A percentile compares a stretch with the other conserved stretches of the same genome.
phyloP scores from a whole-genome alignment of 768 basidiomycete species.

The Mycena vitilis region DNA sequence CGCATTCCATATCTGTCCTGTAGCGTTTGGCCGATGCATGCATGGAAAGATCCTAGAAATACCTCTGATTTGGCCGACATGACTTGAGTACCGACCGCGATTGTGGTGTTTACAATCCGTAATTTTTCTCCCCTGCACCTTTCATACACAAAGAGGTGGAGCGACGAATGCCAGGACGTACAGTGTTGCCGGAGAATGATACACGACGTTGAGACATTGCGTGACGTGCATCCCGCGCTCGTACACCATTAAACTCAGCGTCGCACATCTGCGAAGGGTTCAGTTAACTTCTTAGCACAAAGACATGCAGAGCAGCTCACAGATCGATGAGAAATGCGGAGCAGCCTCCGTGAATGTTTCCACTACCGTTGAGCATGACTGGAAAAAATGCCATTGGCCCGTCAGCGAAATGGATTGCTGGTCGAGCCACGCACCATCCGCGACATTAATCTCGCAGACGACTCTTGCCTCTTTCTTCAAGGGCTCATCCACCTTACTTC shows the following conservation, averaged over 20 bases:
- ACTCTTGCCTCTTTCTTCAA: slow-evolving; percentile 43
- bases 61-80: slow-evolving; percentile 30
- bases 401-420: neutral
- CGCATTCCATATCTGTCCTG: slow-evolving; percentile 26
- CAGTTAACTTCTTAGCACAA: neutral
- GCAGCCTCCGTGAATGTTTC: slow-evolving; percentile 25
- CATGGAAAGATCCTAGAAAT: neutral
- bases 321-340: slow-evolving; percentile 27
- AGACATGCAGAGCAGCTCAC: neutral
- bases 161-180: neutral
- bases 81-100: slow-evolving; percentile 23
- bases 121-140: slow-evolving; percentile 25
- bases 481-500: slow-evolving; percentile 43
- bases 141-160: neutral
- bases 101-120: slow-evolving; percentile 27
- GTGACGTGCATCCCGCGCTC: slow-evolving; percentile 18
- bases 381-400: too few relatives aligned
- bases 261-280: slow-evolving; percentile 3
- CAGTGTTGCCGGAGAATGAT: slow-evolving; percentile 33
- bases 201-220: slow-evolving; percentile 29
- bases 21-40: neutral
- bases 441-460: slow-evolving; percentile 43
- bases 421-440: slow-evolving; percentile 37
- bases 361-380: slow-evolving; percentile 31
- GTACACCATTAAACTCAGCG: slow-evolving; percentile 7